Percentiles rank a stretch among this genome's conserved stretches.
These are phyloP conservation scores for Aureobasidium sp. DNA, from an alignment of 2,329 filamentous ascomycete species.

Conservation along the genomic window DNA sequence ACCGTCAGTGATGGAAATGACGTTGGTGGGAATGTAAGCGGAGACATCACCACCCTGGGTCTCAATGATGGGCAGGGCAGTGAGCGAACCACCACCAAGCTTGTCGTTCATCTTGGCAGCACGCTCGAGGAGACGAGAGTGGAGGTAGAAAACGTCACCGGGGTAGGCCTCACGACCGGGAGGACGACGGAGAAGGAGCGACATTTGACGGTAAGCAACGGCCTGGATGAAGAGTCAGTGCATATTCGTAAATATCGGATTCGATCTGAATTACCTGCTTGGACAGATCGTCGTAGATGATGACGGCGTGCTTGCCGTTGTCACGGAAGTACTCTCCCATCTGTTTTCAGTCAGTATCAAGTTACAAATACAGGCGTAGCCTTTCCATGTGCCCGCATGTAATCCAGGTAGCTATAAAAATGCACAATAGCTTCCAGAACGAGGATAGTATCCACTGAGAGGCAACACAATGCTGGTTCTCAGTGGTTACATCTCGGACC, in stretches of 20 bases:
- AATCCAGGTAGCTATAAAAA: background rate
- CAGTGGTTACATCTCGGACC: background rate
- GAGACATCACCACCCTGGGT: slow-evolving; percentile 99
- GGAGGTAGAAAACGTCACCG: slow-evolving; percentile 98
- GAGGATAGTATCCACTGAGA: background rate
- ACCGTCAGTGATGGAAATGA: slow-evolving; percentile 99
- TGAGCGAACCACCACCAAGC: slow-evolving; percentile 91
- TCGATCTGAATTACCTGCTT: slow-evolving; percentile 54
- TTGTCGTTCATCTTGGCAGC: slow-evolving; percentile 98
- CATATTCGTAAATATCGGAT: background rate
- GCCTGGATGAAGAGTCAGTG: background rate
- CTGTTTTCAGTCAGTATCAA: background rate
- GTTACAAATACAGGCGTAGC: background rate
- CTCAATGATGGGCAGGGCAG: slow-evolving; percentile 95
- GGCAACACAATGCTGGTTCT: background rate
- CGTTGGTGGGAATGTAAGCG: slow-evolving; percentile 99
- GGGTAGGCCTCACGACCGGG: slow-evolving; percentile 99
- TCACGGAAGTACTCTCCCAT: slow-evolving; percentile 72
- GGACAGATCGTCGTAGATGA: slow-evolving; percentile 90
- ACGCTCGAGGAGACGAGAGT: slow-evolving; percentile 98
- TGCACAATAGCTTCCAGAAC: background rate
- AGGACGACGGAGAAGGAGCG: slow-evolving; percentile 90
- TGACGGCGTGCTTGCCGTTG: slow-evolving; percentile 76
- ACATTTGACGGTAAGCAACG: slow-evolving; percentile 98
- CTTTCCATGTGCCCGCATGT: background rate